Evolutionary conservation across 305 asterid genomes (phyloP).

Genomic region (Fraxinus xanthoxyloides): DNA sequence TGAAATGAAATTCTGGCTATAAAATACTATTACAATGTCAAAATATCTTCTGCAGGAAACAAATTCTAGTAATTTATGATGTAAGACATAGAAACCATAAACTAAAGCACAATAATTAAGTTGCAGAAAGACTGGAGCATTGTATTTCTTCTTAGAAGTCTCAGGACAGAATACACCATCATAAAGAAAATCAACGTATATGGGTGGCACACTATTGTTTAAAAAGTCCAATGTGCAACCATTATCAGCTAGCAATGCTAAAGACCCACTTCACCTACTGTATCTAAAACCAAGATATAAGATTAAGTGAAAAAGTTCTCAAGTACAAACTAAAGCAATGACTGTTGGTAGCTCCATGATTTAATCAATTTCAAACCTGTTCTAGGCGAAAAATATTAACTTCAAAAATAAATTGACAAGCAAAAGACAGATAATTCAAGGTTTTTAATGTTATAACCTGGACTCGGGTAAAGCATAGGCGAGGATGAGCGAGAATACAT

Average conservation of each 20-base stretch:
- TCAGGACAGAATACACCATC: neutral
- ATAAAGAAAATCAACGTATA: neutral
- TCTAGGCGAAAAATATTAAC: neutral
- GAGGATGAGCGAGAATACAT: neutral
- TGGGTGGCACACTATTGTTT: neutral
- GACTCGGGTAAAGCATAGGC: neutral
- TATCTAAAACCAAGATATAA: neutral
- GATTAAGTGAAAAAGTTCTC: neutral
- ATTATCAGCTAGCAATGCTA: neutral
- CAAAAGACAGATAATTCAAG: conserved; percentile 13
- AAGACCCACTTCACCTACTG: neutral
- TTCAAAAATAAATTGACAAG: neutral
- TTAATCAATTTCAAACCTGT: neutral
- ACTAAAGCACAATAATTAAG: conserved; percentile 7
- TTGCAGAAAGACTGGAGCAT: neutral
- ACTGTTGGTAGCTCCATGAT: neutral
- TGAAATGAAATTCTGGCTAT: conserved; percentile 11
- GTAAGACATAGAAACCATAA: neutral
- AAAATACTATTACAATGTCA: neutral
- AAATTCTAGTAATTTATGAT: neutral
- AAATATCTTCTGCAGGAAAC: neutral
- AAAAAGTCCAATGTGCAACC: conserved; percentile 1
- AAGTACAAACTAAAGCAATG: neutral
- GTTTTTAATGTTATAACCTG: neutral
- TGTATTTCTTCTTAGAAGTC: neutral